Conservation (phyloP, 2,329 filamentous ascomycete species). For the Trichoderma breve region DNA sequence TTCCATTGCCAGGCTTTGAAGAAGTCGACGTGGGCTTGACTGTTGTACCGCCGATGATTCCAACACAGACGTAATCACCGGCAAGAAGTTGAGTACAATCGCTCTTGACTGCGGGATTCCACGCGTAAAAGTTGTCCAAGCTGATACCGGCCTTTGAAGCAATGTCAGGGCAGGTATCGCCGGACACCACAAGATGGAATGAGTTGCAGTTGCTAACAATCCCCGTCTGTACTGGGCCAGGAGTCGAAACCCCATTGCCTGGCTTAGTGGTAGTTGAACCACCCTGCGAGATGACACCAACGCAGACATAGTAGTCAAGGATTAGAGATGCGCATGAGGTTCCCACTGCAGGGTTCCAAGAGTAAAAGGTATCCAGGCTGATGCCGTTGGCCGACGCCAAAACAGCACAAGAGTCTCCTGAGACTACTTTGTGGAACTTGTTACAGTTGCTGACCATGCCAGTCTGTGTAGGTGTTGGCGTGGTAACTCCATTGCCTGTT, state of each 20-base stretch:
- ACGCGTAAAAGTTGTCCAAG: not conserved
- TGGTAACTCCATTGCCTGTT: not conserved
- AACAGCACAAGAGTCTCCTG: slow-evolving; percentile 24
- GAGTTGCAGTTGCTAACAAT: not conserved
- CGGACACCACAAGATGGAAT: not conserved
- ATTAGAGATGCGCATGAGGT: not conserved
- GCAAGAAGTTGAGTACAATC: not conserved
- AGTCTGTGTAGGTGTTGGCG: slow-evolving; percentile 18
- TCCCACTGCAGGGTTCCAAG: not conserved
- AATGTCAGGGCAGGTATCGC: not conserved
- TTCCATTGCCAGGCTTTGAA: not conserved
- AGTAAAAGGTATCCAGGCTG: not conserved
- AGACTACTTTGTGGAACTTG: slow-evolving; percentile 20
- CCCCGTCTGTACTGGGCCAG: not conserved
- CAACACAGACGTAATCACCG: not conserved
- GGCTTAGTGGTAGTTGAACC: not conserved
- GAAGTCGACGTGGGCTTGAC: not conserved
- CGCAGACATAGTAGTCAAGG: not conserved
- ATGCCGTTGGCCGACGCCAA: not conserved
- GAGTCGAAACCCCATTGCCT: not conserved
- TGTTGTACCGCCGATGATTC: not conserved
- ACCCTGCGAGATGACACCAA: not conserved
- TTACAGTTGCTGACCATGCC: slow-evolving; percentile 20
- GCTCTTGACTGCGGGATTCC: not conserved
- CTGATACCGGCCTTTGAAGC: not conserved